These are phyloP conservation scores for Tausonia pullulans DNA, from an alignment of 1,284 basidiomycete species.

Conservation along the genomic window DNA sequence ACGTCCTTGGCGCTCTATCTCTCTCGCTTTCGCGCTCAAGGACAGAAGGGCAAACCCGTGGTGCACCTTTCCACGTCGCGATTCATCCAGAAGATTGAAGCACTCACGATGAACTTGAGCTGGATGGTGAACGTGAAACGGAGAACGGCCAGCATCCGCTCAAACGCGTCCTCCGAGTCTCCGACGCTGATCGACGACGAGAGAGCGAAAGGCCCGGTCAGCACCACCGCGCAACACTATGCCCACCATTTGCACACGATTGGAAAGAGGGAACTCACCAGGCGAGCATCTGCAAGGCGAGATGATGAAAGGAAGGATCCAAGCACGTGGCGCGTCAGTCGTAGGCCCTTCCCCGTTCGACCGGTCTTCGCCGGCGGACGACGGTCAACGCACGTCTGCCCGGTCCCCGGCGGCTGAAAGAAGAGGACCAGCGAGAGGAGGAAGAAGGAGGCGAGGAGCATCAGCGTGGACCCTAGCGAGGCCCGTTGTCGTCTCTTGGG, in stretches of 20 bases:
- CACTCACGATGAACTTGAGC: conserved; percentile 76
- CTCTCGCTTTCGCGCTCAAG: no score
- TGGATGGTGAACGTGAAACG: conserved; percentile 85
- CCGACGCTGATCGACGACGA: conserved; percentile 52
- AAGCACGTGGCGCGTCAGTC: no score
- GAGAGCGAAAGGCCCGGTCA: background rate
- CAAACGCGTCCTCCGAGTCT: conserved; percentile 77
- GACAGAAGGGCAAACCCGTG: no score
- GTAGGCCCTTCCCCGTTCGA: no score
- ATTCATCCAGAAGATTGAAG: background rate
- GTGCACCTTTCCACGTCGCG: background rate
- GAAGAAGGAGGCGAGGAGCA: background rate
- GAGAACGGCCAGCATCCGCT: conserved; percentile 81
- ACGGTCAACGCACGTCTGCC: conserved; percentile 9
- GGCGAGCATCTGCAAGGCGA: conserved; percentile 3
- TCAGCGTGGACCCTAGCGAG: background rate
- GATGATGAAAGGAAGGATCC: background rate
- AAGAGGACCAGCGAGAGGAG: background rate
- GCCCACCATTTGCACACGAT: background rate
- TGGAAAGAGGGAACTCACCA: conserved; percentile 18
- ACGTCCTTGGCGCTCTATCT: no score
- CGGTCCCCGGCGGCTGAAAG: conserved; percentile 14
- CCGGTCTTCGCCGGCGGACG: no score
- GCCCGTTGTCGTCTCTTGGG: background rate
- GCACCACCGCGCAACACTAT: background rate